Conservation (phyloP, 345 rosid genomes). For the Turnera subulata region DNA sequence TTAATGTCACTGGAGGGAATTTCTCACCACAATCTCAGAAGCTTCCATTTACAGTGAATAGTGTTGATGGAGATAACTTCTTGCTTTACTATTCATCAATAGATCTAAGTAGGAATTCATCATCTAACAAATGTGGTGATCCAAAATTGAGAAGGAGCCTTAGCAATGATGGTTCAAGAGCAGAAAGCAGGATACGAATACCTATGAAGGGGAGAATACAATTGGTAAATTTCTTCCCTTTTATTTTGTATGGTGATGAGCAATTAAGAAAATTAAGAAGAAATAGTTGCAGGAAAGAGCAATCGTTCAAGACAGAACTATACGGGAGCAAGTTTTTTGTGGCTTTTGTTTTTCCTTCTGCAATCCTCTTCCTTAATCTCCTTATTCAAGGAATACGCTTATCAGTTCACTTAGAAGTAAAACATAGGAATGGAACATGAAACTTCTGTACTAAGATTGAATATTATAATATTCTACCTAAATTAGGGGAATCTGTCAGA, state of each 20-base stretch:
- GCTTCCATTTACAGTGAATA: conserved; percentile 84
- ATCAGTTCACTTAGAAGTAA: no score
- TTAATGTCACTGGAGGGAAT: conserved; percentile 82
- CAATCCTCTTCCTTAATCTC: no score
- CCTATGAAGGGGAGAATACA: conserved; percentile 94
- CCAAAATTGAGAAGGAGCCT: conserved; percentile 50
- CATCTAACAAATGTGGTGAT: conserved; percentile 40
- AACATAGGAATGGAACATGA: no score
- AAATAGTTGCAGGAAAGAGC: no score
- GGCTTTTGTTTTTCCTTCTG: no score
- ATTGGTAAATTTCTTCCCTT: conserved; percentile 46
- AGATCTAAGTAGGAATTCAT: conserved; percentile 58
- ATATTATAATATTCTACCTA: no score
- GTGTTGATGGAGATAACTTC: conserved; percentile 80
- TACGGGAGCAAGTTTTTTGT: no score
- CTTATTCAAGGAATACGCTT: no score
- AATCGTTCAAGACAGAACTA: no score
- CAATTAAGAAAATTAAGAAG: no score
- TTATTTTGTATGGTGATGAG: conserved; percentile 3
- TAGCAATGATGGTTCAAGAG: conserved; percentile 48
- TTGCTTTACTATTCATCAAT: conserved; percentile 79
- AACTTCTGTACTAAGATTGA: no score
- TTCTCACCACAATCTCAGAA: conserved; percentile 89
- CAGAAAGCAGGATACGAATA: conserved; percentile 57
- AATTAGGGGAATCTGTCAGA: no score